A percentile compares a stretch with the other conserved stretches of the same genome.
These are phyloP conservation scores for Aureobasidium subglaciale DNA, from an alignment of 2,329 filamentous ascomycete species.

Conservation along the genomic window DNA sequence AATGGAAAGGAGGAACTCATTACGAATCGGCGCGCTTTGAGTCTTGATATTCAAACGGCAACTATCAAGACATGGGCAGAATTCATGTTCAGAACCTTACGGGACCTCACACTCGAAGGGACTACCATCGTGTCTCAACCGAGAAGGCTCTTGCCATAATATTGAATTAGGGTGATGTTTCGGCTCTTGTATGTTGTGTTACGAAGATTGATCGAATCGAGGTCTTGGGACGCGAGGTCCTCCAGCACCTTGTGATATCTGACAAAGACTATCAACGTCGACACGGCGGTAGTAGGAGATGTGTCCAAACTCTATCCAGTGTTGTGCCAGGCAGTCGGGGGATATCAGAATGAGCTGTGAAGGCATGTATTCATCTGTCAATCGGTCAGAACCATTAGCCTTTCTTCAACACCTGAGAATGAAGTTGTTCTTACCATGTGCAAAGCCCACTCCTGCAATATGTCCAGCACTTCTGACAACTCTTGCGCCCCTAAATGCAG, in stretches of 20 bases:
- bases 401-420: not conserved
- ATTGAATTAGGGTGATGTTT: too few species aligned
- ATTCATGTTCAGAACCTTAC: too few species aligned
- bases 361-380: conserved; percentile 63
- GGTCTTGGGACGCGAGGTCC: too few species aligned
- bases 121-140: too few species aligned
- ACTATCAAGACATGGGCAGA: too few species aligned
- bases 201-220: not conserved
- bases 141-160: not conserved
- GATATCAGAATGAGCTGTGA: conserved; percentile 74
- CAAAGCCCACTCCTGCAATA: conserved; percentile 66
- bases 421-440: conserved; percentile 52
- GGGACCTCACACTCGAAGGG: too few species aligned
- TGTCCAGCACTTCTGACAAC: conserved; percentile 71
- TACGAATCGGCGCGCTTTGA: too few species aligned
- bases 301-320: conserved; percentile 59
- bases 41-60: too few species aligned
- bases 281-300: conserved; percentile 44
- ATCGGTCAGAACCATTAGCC: not conserved
- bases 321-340: conserved; percentile 68
- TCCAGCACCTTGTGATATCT: not conserved
- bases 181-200: too few species aligned
- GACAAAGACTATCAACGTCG: conserved; percentile 30
- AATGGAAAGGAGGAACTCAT: too few species aligned
- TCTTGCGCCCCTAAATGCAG: conserved; percentile 64